Evolutionary conservation across 805 yeast genomes (phyloP), one percentile per base, ranked within the genome.

Genomic region (Nakazawaea ishiwadae): DNA sequence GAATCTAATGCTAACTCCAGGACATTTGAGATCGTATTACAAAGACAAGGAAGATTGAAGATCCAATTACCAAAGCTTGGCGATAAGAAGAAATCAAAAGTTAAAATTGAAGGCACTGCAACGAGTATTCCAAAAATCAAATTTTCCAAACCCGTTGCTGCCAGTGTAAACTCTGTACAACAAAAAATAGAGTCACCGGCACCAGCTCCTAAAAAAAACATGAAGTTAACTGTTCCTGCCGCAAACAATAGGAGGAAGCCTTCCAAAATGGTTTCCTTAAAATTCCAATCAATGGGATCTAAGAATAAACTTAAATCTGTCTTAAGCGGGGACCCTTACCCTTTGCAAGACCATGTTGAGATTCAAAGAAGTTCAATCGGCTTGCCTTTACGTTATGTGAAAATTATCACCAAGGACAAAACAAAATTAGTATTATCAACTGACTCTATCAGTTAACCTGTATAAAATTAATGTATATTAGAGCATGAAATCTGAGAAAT

Each of bases 1-100:
- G n/a, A n/a, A n/a, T n/a, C n/a, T n/a, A n/a, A n/a, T n/a, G n/a
- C n/a, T 9, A 39, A 42, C 14, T 33, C 39, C 2, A 83, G 77
- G 0, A 64, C 65, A 19, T 81, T 81, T 3, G 66, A 66, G 30
- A 63, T 87, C n/a, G 65, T 73, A 5, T 62, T 88, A 15, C 81
- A 71, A 48, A 65, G 87, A 45, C 82, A 79, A 51, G 79, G 80
- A 2, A 55, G 79, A 42, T 68, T 77, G 47, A 74, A 70, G 51
- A 71, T 77, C 35, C 81, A 73, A 50, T 56, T 76, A 36, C 64
- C 68, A 1, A 53, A 65, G 0, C 45, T 60, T 10, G 11, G 29
- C 12, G 58, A 28, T 16, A 38, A 37, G 21, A 35, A 45, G 14
- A n/a, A 28, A 19, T 30, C 18, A 4, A 36, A 32, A 10, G 27